Conservation (phyloP, 2,329 filamentous ascomycete species). For the Xylaria sp. region DNA sequence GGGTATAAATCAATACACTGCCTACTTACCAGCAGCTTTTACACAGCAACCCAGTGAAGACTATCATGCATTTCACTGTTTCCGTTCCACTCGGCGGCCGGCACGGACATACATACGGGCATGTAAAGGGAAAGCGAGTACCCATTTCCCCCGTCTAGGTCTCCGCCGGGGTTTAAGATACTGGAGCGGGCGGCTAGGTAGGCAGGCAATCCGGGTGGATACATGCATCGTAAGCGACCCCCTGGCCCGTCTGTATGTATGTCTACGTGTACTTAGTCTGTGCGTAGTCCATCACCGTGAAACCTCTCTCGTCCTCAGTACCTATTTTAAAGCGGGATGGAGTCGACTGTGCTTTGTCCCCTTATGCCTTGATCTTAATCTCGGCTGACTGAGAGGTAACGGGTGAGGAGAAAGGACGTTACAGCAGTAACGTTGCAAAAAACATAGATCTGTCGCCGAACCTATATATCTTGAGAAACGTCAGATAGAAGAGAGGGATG, state of each 20-base stretch:
- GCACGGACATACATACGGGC: conserved; percentile 18
- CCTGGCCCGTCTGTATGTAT: neutral
- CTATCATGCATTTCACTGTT: conserved; percentile 7
- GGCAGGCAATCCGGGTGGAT: conserved; percentile 17
- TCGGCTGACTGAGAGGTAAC: neutral
- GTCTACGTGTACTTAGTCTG: conserved; percentile 5
- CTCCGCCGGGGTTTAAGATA: conserved; percentile 9
- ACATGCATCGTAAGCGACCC: conserved; percentile 20
- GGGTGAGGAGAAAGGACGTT: neutral
- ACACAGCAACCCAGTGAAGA: conserved; percentile 4
- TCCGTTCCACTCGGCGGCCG: conserved; percentile 14
- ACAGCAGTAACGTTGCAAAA: conserved; percentile 25
- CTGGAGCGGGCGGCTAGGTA: conserved; percentile 22
- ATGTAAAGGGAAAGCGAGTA: conserved; percentile 17
- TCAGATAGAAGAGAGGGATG: conserved; percentile 10
- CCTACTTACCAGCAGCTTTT: conserved; percentile 13
- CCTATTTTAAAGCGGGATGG: conserved; percentile 1
- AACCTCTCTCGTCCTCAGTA: neutral
- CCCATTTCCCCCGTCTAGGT: conserved; percentile 6
- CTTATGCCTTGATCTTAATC: conserved; percentile 18
- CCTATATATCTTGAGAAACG: conserved; percentile 10
- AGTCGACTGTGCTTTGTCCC: conserved; percentile 4
- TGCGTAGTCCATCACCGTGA: conserved; percentile 2
- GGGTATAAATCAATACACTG: neutral
- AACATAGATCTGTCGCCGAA: conserved; percentile 1